Base-by-base conservation (phyloP, 2,329 filamentous ascomycete genomes). In the Dryadomyces quercus-mongolicae region DNA sequence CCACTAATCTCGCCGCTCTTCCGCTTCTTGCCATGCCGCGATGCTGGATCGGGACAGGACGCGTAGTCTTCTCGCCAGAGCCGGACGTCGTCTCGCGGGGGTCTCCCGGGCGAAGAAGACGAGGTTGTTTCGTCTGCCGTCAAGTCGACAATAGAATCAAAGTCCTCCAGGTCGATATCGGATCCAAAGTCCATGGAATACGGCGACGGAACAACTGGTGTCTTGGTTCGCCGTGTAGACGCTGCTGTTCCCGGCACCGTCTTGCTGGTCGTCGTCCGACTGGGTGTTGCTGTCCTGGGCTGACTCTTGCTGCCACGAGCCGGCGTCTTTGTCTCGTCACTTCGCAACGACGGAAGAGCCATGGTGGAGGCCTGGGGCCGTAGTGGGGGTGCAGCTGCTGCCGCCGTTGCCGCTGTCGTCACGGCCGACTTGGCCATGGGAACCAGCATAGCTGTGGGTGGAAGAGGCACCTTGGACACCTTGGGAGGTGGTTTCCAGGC, bases 1-100 rank as follows among this genome's bases (percentile, higher is more conserved):
- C 49, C 49, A 34, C 34, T 51, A 22, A 76, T 73, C 10, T 77
- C 73, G 22, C 65, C 66, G 57, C 75, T 78, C 61, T 80, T 80
- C 57, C 76, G 66, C 63, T 80, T 81, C 63, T 73, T 77, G 18
- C 67, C 67, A 31, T 31, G 25, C 48, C 69, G 68, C 47, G 65
- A 71, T 1, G 67, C 58, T 10, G 69, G 69, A 31, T 70, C 67
- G 1, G 70, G 64, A 49, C 71, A 68, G 20, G 63, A 60, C 20
- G 69, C 69, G 59, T 65, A 67, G 18, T 70, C 70, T 49, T 74
- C 71, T 2, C 67, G 67, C 74, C 73, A 76, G 16, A 74, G 48
- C 53, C 64, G 69, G 1, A 66, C 62, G 46, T 70, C 68, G 2
- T 70, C 67, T 13, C 63, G 51, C 2, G 57, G 46, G 4, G 20